Evolutionary conservation across 2,329 filamentous ascomycete genomes (phyloP).

Genomic region (Fusarium veterinarium): DNA sequence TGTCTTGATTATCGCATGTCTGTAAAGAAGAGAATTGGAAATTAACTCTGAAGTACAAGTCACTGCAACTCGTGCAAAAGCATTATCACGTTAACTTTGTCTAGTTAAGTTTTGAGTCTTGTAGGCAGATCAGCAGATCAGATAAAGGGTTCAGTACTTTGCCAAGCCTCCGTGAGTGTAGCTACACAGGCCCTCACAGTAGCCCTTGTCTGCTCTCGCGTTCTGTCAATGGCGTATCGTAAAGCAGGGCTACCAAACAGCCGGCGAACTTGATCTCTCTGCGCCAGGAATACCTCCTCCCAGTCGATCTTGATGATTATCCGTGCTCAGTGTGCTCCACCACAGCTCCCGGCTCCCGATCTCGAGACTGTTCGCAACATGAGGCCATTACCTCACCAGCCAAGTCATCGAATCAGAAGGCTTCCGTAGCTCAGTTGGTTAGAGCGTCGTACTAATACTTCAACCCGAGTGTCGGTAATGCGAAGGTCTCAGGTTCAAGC

Average conservation of each 20-base stretch:
- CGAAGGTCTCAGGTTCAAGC: not conserved
- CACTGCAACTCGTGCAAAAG: accelerated
- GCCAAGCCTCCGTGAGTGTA: too few relatives aligned
- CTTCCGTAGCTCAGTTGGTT: not conserved
- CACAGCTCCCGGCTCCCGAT: not conserved
- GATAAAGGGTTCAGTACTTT: not conserved
- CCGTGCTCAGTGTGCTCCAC: accelerated
- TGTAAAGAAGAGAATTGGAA: not conserved
- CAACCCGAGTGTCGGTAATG: not conserved
- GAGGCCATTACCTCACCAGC: accelerated
- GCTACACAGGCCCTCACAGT: not conserved
- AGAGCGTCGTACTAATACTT: conserved; percentile 1
- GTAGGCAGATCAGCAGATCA: not conserved
- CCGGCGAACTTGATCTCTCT: not conserved
- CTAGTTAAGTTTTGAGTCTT: not conserved
- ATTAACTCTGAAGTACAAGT: accelerated
- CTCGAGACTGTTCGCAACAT: accelerated
- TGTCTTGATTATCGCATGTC: not conserved
- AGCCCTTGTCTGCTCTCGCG: not conserved
- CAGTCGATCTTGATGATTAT: not conserved
- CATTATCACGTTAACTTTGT: not conserved
- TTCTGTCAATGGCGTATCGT: not conserved
- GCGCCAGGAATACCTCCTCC: not conserved
- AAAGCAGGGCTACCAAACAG: not conserved
- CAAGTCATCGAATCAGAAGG: not conserved